phyloP scores from a whole-genome alignment of 179 eudicot genomes.

The Beta corolliflora region DNA sequence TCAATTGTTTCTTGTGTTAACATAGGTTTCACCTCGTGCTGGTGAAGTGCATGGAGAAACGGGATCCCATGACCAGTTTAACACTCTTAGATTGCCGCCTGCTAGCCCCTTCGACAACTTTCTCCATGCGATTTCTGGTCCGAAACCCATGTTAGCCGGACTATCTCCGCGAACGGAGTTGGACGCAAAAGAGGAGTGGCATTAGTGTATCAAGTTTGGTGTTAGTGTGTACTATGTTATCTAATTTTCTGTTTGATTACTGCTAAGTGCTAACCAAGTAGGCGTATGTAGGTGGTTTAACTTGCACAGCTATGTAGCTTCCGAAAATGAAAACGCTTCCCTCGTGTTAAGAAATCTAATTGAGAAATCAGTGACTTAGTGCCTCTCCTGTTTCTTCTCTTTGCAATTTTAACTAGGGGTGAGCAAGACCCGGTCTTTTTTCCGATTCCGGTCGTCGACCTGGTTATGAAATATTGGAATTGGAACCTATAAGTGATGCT shows the following conservation, averaged over 20 bases:
- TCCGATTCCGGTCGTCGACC: too few species aligned
- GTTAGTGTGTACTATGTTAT: slow-evolving; percentile 17
- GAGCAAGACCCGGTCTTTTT: too few species aligned
- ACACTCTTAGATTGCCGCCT: slow-evolving; percentile 80
- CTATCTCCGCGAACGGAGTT: slow-evolving; percentile 26
- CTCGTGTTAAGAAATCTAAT: slow-evolving; percentile 9
- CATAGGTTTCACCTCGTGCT: slow-evolving; percentile 42
- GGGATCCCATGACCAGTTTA: slow-evolving; percentile 42
- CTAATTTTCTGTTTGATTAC: background rate
- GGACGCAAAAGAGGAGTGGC: background rate
- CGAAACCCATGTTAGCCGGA: slow-evolving; percentile 27
- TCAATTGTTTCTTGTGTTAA: slow-evolving; percentile 11
- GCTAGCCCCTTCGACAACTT: slow-evolving; percentile 99
- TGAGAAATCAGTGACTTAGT: too few species aligned
- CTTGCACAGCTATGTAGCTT: slow-evolving; percentile 22
- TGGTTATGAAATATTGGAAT: too few species aligned
- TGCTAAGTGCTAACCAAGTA: slow-evolving; percentile 14
- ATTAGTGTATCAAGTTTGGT: slow-evolving; percentile 13
- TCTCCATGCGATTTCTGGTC: slow-evolving; percentile 62
- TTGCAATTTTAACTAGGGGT: background rate
- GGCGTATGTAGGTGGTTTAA: slow-evolving; percentile 11
- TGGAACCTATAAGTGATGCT: too few species aligned
- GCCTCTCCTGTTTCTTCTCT: background rate
- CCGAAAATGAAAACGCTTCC: slow-evolving; percentile 6
- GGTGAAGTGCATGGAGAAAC: slow-evolving; percentile 30